phyloP scores from a whole-genome alignment of 176 grass and related monocot species.

The Carex parvula region DNA sequence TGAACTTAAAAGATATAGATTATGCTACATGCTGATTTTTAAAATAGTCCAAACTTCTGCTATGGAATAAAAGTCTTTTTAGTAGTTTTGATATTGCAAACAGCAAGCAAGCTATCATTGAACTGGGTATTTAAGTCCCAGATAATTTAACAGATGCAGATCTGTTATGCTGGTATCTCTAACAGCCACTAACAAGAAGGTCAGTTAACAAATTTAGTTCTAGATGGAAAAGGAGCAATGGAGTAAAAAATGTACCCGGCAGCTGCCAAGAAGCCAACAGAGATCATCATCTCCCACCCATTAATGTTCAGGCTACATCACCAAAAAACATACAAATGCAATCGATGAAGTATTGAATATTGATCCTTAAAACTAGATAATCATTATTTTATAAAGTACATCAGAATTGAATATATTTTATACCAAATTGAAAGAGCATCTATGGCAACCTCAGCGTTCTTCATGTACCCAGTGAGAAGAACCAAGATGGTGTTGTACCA shows the following conservation, averaged over 20 bases:
- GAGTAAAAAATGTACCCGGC: constrained; percentile 41
- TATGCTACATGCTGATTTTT: neutral
- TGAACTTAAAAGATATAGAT: neutral
- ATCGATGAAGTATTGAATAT: neutral
- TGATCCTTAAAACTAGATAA: neutral
- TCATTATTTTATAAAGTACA: constrained; percentile 4
- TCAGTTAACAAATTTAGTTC: neutral
- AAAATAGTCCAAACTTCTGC: neutral
- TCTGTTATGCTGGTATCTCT: neutral
- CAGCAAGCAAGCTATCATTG: neutral
- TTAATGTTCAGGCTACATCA: constrained; percentile 84
- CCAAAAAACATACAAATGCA: neutral
- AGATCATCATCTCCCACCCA: constrained; percentile 97
- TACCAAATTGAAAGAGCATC: constrained; percentile 97
- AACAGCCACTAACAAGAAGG: neutral
- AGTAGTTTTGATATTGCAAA: neutral
- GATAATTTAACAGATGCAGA: neutral
- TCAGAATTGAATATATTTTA: neutral
- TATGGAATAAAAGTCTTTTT: neutral
- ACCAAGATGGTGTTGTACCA: constrained; percentile 87
- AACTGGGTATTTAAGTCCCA: neutral
- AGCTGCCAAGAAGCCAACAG: constrained; percentile 59
- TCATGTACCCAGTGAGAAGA: constrained; percentile 77
- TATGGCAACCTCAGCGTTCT: constrained; percentile 71
- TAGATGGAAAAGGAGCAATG: neutral